Evolutionary conservation across 2,329 filamentous ascomycete genomes (phyloP).

Genomic region (Pochonia chlamydosporia): DNA sequence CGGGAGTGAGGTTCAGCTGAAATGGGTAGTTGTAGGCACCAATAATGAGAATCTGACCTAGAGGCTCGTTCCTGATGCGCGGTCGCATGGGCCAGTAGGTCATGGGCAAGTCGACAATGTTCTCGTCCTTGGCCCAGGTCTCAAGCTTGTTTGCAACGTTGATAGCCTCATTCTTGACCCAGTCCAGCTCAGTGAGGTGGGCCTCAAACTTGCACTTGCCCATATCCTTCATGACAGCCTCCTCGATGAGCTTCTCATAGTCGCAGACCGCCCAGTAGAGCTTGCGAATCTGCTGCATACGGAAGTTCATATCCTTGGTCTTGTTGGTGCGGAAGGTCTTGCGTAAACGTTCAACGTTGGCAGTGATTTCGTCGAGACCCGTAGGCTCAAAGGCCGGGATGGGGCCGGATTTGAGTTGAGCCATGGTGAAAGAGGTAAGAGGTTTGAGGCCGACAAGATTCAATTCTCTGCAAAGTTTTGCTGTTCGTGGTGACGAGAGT

Average conservation of each 20-base stretch:
- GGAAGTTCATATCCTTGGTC: constrained; percentile 77
- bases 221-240: constrained; percentile 73
- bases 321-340: constrained; percentile 70
- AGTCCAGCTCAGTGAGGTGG: constrained; percentile 67
- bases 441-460: neutral
- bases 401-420: constrained; percentile 24
- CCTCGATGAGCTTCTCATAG: constrained; percentile 63
- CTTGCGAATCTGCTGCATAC: constrained; percentile 81
- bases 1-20: constrained; percentile 69
- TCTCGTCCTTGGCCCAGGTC: constrained; percentile 79
- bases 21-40: constrained; percentile 93
- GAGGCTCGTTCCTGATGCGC: constrained; percentile 77
- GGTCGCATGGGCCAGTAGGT: constrained; percentile 65
- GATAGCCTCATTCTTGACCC: constrained; percentile 75
- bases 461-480: neutral
- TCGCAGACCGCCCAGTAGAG: constrained; percentile 91
- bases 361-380: constrained; percentile 59
- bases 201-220: constrained; percentile 73
- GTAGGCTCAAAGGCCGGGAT: constrained; percentile 54
- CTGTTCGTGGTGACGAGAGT: too few species aligned
- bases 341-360: constrained; percentile 54
- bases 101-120: constrained; percentile 61
- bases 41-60: constrained; percentile 79
- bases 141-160: constrained; percentile 72
- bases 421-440: constrained; percentile 31